Base-by-base conservation (phyloP, 1,139 yeast species). In the Suhomyces maxii region DNA sequence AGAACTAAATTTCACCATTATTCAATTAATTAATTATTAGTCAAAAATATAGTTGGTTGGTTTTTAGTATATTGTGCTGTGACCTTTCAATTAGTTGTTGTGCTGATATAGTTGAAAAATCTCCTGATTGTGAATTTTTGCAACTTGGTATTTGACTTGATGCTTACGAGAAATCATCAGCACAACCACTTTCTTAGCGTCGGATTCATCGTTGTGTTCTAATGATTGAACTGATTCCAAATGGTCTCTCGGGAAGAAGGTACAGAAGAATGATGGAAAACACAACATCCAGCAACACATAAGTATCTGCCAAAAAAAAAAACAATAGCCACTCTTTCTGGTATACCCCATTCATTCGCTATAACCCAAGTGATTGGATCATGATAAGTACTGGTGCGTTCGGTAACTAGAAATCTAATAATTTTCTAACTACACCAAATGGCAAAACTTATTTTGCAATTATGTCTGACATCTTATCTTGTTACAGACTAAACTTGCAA, bases 181-280 rank as follows among this genome's bases (percentile, higher is more conserved):
- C 39, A 76, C 76, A 38, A 78, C 80, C 34, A 68, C 70, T 18
- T 35, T 39, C 2, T 25, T 36, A 14, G 30, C 41, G 31, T 30
- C 63, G 14, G 58, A 61, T 3, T 37, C 40, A 1, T 37, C 11
- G 6, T 55, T 64, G 38, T 58, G 59, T 35, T 64, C 69, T 57
- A 71, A 65, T 1, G 74, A 68, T 55, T 71, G 76, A 32, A 67
- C 73, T 3, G 63, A 51, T 33, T 65, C 71, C 47, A 83, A 68
- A 48, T 81, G 79, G 59, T 84, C 84, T 64, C 84, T 77, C 53
- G 83, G 67, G 59, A 76, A 76, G 48, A 83, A 64, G 0, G 84
- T 64, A 45, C 69, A 68, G 3, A 66, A 48, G 18, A 84, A 61
- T 53, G 84, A 68, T 34, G 85, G 79, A 46, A 78, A 72, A 59